These are phyloP conservation scores for Fonsecaea pugnacius DNA, from an alignment of 2,329 filamentous ascomycete species.

Conservation along the genomic window DNA sequence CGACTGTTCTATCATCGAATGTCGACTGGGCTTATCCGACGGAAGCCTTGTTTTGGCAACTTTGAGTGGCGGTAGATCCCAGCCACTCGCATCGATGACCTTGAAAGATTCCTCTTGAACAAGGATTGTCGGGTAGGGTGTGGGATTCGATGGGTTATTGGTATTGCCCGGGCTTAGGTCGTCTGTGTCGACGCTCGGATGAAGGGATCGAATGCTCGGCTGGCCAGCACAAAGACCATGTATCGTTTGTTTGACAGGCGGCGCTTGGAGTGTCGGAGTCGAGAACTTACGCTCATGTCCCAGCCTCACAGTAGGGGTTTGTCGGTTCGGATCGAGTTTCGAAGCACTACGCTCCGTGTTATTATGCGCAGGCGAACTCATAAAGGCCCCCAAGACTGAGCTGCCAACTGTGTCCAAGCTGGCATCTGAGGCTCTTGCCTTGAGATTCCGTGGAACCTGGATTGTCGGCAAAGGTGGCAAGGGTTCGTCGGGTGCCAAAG, in stretches of 20 bases:
- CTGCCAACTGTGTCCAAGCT: constrained; percentile 25
- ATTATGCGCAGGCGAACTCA: constrained; percentile 22
- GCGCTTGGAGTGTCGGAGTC: constrained; percentile 16
- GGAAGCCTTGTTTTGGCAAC: constrained; percentile 16
- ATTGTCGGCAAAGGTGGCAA: constrained; percentile 43
- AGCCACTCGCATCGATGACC: constrained; percentile 30
- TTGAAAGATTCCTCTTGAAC: constrained; percentile 25
- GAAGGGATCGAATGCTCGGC: constrained; percentile 24
- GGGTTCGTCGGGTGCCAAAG: constrained; percentile 44
- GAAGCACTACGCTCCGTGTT: not conserved
- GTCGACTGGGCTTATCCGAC: constrained; percentile 9
- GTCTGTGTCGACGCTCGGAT: constrained; percentile 23
- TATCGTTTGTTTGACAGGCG: constrained; percentile 19
- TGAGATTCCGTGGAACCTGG: constrained; percentile 9
- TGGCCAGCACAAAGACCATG: constrained; percentile 17
- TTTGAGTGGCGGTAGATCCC: constrained; percentile 17
- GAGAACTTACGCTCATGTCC: constrained; percentile 17
- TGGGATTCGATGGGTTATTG: not conserved
- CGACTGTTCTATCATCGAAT: constrained; percentile 31
- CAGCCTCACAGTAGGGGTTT: constrained; percentile 17
- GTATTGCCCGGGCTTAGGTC: constrained; percentile 6
- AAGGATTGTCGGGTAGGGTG: constrained; percentile 8
- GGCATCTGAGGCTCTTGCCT: constrained; percentile 14
- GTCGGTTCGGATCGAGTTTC: not conserved
- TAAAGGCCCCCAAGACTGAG: constrained; percentile 23